Conservation (phyloP, 306 rosid species). For the Prosopis cineraria region DNA sequence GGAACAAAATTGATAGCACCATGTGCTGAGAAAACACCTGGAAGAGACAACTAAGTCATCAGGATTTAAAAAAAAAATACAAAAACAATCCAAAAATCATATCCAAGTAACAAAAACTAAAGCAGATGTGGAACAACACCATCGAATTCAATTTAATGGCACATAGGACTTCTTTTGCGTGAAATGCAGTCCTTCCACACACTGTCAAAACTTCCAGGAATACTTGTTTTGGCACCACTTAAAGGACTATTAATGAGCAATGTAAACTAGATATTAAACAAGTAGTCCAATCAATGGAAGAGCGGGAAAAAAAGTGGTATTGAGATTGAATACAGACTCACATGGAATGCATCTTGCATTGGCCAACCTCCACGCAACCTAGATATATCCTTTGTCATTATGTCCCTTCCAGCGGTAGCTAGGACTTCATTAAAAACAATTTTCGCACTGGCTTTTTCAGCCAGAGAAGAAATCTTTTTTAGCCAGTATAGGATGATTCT, state of each 20-base stretch:
- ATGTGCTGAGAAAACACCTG: conserved; percentile 96
- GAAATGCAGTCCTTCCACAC: not conserved
- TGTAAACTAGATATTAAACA: conserved; percentile 8
- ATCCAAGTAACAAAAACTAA: not conserved
- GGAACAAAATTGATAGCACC: conserved; percentile 73
- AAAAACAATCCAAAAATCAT: not conserved
- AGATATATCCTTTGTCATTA: conserved; percentile 86
- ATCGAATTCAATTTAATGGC: not conserved
- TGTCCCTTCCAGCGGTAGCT: conserved; percentile 88
- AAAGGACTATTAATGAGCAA: conserved; percentile 9
- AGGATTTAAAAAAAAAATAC: not conserved
- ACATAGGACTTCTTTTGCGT: not conserved
- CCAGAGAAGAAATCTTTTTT: conserved; percentile 85
- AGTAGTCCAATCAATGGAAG: not conserved
- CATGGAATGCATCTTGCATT: conserved; percentile 95
- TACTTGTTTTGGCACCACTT: not conserved
- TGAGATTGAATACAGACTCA: conserved; percentile 49
- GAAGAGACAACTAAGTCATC: conserved; percentile 14
- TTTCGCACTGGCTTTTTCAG: conserved; percentile 85
- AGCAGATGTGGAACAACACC: not conserved
- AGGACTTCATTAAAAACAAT: conserved; percentile 88
- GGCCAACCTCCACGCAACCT: conserved; percentile 99
- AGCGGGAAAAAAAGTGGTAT: not conserved
- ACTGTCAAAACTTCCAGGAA: not conserved
- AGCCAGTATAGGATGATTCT: conserved; percentile 54